Conservation (phyloP, 2,329 filamentous ascomycete genomes). For the Stenocarpella maydis region DNA sequence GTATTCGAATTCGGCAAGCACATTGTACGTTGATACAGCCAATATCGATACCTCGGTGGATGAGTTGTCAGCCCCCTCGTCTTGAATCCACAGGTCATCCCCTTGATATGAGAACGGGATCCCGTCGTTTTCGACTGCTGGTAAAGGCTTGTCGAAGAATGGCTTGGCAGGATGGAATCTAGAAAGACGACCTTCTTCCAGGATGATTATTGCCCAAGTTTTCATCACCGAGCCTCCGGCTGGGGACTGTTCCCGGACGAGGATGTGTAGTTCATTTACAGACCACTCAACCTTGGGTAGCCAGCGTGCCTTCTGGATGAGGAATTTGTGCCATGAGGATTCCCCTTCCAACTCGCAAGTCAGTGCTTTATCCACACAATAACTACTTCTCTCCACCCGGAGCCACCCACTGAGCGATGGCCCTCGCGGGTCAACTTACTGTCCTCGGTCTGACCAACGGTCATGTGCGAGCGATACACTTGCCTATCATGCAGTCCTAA, state of each 20-base stretch:
- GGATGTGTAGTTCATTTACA: constrained; percentile 57
- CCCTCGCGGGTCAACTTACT: not conserved
- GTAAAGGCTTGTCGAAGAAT: constrained; percentile 38
- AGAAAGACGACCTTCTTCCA: constrained; percentile 39
- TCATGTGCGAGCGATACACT: constrained; percentile 61
- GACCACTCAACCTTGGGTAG: constrained; percentile 59
- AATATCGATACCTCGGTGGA: constrained; percentile 37
- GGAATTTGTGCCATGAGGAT: constrained; percentile 55
- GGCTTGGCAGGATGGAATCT: constrained; percentile 37
- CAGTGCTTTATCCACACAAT: not conserved
- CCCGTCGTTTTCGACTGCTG: not conserved
- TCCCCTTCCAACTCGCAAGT: constrained; percentile 35
- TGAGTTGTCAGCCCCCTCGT: not conserved
- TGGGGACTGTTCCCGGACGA: constrained; percentile 56
- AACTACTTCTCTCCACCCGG: not conserved
- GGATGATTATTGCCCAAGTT: constrained; percentile 60
- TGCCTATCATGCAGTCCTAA: constrained; percentile 44
- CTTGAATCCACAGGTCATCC: constrained; percentile 14
- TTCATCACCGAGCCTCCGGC: constrained; percentile 57
- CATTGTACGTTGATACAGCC: constrained; percentile 59
- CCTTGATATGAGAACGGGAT: constrained; percentile 37
- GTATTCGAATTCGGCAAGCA: constrained; percentile 59
- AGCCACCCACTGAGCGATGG: not conserved
- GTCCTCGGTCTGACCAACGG: constrained; percentile 65
- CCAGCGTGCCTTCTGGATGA: constrained; percentile 60